Evolutionary conservation across 1,284 basidiomycete genomes (phyloP).

Genomic region (Apiotrichum veenhuisii): DNA sequence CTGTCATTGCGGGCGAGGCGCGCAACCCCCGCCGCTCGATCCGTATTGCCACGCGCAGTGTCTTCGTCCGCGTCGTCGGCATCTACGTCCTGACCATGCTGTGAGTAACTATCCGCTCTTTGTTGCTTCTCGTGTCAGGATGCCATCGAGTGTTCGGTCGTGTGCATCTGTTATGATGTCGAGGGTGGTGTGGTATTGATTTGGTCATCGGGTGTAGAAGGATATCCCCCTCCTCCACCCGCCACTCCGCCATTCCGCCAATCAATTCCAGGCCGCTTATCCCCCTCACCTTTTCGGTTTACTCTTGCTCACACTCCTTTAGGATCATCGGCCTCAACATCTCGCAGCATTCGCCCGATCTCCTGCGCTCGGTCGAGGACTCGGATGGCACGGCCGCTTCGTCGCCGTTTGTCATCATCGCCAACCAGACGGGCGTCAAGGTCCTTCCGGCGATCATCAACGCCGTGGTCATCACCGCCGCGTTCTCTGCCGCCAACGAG

Average conservation of each 20-base stretch:
- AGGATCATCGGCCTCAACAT: conserved; percentile 36
- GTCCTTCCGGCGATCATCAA: conserved; percentile 62
- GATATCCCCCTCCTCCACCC: too few species aligned
- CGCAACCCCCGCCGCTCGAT: conserved; percentile 65
- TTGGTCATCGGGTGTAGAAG: too few species aligned
- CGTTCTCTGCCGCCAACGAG: conserved; percentile 55
- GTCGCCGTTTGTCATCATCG: conserved; percentile 74
- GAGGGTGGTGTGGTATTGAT: too few species aligned
- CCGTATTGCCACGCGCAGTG: conserved; percentile 56
- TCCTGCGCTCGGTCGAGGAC: conserved; percentile 53
- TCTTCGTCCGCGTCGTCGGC: conserved; percentile 63
- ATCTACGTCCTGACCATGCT: conserved; percentile 53
- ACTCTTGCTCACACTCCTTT: not conserved
- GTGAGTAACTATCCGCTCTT: too few species aligned
- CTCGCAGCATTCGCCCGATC: conserved; percentile 38
- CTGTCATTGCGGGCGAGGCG: conserved; percentile 50
- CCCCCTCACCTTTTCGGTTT: too few species aligned
- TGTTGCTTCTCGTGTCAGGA: too few species aligned
- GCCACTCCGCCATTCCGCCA: too few species aligned
- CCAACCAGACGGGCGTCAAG: conserved; percentile 64
- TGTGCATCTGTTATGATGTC: too few species aligned
- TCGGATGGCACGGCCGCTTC: conserved; percentile 60
- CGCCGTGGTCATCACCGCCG: conserved; percentile 61
- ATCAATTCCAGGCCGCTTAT: too few species aligned
- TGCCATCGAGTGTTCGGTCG: too few species aligned